These are phyloP conservation scores for Ogataea glucozyma DNA, from an alignment of 805 yeast genomes.

Conservation along the genomic window DNA sequence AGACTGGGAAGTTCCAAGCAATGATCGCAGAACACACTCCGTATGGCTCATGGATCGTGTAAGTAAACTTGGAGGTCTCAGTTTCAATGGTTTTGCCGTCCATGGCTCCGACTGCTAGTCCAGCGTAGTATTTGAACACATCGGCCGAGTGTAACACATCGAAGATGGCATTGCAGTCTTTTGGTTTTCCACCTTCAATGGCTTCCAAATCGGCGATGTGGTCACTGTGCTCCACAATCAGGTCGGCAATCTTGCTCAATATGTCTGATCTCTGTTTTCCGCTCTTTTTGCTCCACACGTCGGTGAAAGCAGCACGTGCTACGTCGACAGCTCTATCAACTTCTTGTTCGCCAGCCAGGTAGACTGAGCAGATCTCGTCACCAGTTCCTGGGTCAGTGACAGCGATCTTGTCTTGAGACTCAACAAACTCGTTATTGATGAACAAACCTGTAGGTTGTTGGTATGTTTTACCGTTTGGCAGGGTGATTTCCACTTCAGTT, in stretches of 20 bases:
- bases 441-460: slow-evolving; percentile 82
- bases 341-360: slow-evolving; percentile 51
- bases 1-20: slow-evolving; percentile 74
- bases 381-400: slow-evolving; percentile 61
- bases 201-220: slow-evolving; percentile 58
- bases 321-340: slow-evolving; percentile 54
- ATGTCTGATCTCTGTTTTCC: slow-evolving; percentile 49
- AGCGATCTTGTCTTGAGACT: slow-evolving; percentile 50
- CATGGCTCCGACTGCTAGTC: slow-evolving; percentile 69
- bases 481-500: slow-evolving; percentile 21
- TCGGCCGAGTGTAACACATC: slow-evolving; percentile 61
- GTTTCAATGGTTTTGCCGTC: slow-evolving; percentile 64
- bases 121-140: slow-evolving; percentile 66
- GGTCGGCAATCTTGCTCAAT: slow-evolving; percentile 49
- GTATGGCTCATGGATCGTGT: slow-evolving; percentile 65
- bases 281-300: slow-evolving; percentile 47
- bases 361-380: slow-evolving; percentile 49
- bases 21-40: slow-evolving; percentile 73
- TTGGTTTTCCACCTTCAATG: slow-evolving; percentile 60
- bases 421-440: slow-evolving; percentile 80
- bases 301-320: slow-evolving; percentile 51
- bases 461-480: slow-evolving; percentile 57
- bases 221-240: slow-evolving; percentile 50
- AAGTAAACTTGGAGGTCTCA: slow-evolving; percentile 54
- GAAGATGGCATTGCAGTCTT: slow-evolving; percentile 49